Conservation (phyloP, 2,329 filamentous ascomycete genomes). For the Periconia macrospinosa region DNA sequence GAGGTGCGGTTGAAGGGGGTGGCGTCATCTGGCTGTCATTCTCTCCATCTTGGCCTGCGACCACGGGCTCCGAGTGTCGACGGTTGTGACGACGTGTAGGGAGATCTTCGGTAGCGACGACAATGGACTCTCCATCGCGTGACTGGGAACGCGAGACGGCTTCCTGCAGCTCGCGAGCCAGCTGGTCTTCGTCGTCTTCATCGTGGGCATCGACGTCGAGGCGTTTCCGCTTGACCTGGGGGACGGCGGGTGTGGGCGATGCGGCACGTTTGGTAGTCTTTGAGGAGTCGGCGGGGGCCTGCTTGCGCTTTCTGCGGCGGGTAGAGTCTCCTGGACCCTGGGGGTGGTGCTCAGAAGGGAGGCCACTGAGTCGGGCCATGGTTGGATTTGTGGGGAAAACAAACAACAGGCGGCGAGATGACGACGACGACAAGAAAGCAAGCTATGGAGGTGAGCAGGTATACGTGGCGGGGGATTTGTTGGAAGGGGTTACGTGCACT, state of each 20-base stretch:
- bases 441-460: neutral
- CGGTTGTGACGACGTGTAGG: conserved; percentile 28
- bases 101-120: conserved; percentile 5
- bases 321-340: conserved; percentile 38
- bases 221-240: conserved; percentile 39
- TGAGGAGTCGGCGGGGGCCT: conserved; percentile 19
- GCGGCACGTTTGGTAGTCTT: conserved; percentile 29
- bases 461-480: no score
- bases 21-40: conserved; percentile 16
- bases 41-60: conserved; percentile 19
- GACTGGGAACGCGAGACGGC: conserved; percentile 30
- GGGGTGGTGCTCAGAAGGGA: conserved; percentile 40
- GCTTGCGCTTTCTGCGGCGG: conserved; percentile 36
- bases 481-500: no score
- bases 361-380: conserved; percentile 40
- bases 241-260: conserved; percentile 27
- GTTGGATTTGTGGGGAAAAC: neutral
- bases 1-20: conserved; percentile 30
- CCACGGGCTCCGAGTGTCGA: conserved; percentile 40
- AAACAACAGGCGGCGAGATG: neutral
- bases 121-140: conserved; percentile 8
- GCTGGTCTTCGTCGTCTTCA: conserved; percentile 20
- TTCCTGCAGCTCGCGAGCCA: conserved; percentile 35
- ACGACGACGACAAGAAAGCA: neutral
- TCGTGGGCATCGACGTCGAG: conserved; percentile 31